phyloP scores from a whole-genome alignment of 2,329 filamentous ascomycete species.

The Bipolaris cookei region DNA sequence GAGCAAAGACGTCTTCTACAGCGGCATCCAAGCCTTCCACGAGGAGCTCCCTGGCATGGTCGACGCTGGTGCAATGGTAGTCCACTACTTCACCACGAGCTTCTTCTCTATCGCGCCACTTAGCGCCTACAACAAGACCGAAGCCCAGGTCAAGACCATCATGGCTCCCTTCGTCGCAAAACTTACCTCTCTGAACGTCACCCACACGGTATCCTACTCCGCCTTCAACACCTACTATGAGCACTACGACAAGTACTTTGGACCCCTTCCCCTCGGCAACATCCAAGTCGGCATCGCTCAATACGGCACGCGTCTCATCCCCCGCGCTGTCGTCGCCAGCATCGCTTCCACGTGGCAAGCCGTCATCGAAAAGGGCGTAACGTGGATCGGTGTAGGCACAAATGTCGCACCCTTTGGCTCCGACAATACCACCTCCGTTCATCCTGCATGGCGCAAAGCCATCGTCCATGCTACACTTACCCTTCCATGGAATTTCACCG shows the following conservation, averaged over 20 bases:
- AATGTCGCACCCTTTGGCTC: slow-evolving; percentile 21
- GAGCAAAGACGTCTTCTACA: slow-evolving; percentile 21
- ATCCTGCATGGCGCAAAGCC: slow-evolving; percentile 31
- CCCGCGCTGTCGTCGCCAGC: slow-evolving; percentile 19
- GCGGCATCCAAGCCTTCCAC: slow-evolving; percentile 28
- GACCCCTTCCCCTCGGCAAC: slow-evolving; percentile 28
- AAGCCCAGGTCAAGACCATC: slow-evolving; percentile 20
- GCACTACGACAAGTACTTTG: slow-evolving; percentile 33
- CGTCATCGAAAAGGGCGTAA: slow-evolving; percentile 24
- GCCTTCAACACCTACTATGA: slow-evolving; percentile 29
- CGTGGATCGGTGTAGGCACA: slow-evolving; percentile 29
- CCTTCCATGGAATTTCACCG: slow-evolving; percentile 28
- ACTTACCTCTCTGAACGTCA: slow-evolving; percentile 20
- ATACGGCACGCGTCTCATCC: slow-evolving; percentile 27
- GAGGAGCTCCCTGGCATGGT: slow-evolving; percentile 29
- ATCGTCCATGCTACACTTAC: slow-evolving; percentile 28
- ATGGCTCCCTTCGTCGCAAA: slow-evolving; percentile 25
- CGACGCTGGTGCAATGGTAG: slow-evolving; percentile 26
- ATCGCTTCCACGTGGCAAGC: slow-evolving; percentile 24
- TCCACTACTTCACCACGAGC: slow-evolving; percentile 24
- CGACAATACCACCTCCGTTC: slow-evolving; percentile 27
- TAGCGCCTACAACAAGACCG: slow-evolving; percentile 29
- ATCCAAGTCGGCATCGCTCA: slow-evolving; percentile 30
- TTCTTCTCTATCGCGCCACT: slow-evolving; percentile 30
- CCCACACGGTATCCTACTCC: slow-evolving; percentile 21